phyloP scores from a whole-genome alignment of 257 asterid genomes.

The Solanum appendiculatum region DNA sequence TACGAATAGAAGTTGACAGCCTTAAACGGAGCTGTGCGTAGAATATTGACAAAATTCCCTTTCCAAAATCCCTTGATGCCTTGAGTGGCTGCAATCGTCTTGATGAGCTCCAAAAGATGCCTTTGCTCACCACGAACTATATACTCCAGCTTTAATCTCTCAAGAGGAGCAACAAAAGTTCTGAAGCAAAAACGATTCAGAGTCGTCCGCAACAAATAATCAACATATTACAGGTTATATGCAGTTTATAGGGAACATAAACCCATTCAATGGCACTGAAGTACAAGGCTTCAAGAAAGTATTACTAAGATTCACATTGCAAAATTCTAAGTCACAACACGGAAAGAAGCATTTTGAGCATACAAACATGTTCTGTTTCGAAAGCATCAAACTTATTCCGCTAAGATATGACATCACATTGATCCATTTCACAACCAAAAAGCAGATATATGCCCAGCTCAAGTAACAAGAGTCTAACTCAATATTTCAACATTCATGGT shows the following conservation, averaged over 20 bases:
- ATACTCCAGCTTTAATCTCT: conserved; percentile 90
- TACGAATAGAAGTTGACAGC: conserved; percentile 88
- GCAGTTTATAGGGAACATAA: not conserved
- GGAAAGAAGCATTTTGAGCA: not conserved
- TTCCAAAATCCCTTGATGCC: conserved; percentile 93
- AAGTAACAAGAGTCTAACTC: not conserved
- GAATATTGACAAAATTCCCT: conserved; percentile 88
- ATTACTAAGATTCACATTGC: not conserved
- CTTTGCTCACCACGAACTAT: conserved; percentile 87
- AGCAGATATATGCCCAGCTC: not conserved
- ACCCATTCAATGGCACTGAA: not conserved
- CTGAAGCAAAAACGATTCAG: conserved; percentile 29
- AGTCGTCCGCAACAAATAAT: not conserved
- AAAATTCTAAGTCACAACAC: not conserved
- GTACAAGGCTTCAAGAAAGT: not conserved
- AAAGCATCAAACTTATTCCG: not conserved
- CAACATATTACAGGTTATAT: not conserved
- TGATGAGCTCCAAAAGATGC: conserved; percentile 56
- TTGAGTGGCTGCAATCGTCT: conserved; percentile 62
- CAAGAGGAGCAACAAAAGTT: conserved; percentile 92
- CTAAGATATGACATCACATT: not conserved
- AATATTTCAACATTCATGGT: not conserved
- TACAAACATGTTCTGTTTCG: not conserved
- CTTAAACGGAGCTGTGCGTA: conserved; percentile 92
- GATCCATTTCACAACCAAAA: not conserved